Evolutionary conservation across 331 rosid species (phyloP), one percentile per base, ranked within the genome.

Genomic region (Dryas integrifolia): DNA sequence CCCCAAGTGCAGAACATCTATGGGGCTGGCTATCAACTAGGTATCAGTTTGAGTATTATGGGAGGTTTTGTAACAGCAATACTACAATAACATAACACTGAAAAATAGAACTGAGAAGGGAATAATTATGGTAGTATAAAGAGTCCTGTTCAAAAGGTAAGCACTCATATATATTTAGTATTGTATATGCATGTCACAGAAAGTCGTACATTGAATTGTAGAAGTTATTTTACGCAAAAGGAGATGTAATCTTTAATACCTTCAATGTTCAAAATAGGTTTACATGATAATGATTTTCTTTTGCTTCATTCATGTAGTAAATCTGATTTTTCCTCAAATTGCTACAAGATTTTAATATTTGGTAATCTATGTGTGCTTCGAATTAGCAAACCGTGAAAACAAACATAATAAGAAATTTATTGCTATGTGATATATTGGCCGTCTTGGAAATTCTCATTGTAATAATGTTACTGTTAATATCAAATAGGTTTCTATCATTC

Each of bases 401-500:
- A 40, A 13, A 24, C 18, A 30, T 61, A 21, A 30, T 70, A 46
- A 38, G 55, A 52, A 15, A 21, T n/a, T 74, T 65, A 4, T n/a
- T 46, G 8, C 61, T 45, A 38, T 48, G 9, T 18, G 3, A 24
- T 51, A 30, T 30, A 30, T 30, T 30, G 35, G 30, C 46, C 16
- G 3, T 38, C 41, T 24, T 10, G 16, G 12, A n/a, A 43, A 47
- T 7, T 35, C 4, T 70, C 14, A 9, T 51, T 26, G 59, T 11
- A 53, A 21, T 46, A 9, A 7, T 56, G 24, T 77, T 5, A 72
- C 48, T 70, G 72, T 49, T 68, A 59, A 76, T 67, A 52, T 70
- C 61, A 41, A 82, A 69, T 77, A 94, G 97, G 98, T 94, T 76
- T 94, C 98, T 41, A 91, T 94, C 69, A 94, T 94, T 81, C 97